Percentiles rank a stretch among this genome's conserved stretches.
These are phyloP conservation scores for Schoenoplectus triqueter DNA, from an alignment of 202 grass and related monocot species.

Conservation along the genomic window DNA sequence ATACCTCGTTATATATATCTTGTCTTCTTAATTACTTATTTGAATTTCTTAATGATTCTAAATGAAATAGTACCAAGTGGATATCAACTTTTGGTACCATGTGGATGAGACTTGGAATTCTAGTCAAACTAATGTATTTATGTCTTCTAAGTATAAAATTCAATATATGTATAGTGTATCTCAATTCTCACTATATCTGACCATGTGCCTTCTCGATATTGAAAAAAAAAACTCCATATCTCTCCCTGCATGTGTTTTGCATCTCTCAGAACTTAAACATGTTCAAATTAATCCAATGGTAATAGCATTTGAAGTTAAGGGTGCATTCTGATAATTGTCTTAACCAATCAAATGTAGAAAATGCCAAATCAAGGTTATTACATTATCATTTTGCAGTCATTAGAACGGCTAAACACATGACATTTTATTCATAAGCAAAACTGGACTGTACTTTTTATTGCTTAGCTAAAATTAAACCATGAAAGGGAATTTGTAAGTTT, in stretches of 20 bases:
- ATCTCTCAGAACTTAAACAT: background rate
- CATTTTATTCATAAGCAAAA: background rate
- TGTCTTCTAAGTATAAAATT: background rate
- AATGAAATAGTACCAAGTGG: constrained; percentile 27
- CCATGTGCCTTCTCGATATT: background rate
- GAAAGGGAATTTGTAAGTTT: background rate
- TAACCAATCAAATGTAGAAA: background rate
- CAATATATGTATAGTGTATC: background rate
- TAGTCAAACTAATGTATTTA: constrained; percentile 26
- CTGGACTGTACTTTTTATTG: background rate
- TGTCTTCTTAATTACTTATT: constrained; percentile 21
- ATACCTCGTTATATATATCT: background rate
- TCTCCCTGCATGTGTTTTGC: background rate
- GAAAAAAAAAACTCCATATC: background rate
- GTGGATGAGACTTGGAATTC: background rate
- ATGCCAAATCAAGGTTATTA: background rate
- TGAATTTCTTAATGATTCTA: constrained; percentile 8
- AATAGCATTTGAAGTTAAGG: background rate
- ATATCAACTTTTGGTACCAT: background rate
- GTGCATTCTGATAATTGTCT: constrained; percentile 16
- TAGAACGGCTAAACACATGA: background rate
- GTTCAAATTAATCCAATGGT: background rate
- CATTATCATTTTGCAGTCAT: background rate
- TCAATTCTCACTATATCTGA: background rate
- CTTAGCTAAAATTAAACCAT: background rate